Conservation (phyloP, 192 early-diverging fungal species). For the Coemansia sp. region DNA sequence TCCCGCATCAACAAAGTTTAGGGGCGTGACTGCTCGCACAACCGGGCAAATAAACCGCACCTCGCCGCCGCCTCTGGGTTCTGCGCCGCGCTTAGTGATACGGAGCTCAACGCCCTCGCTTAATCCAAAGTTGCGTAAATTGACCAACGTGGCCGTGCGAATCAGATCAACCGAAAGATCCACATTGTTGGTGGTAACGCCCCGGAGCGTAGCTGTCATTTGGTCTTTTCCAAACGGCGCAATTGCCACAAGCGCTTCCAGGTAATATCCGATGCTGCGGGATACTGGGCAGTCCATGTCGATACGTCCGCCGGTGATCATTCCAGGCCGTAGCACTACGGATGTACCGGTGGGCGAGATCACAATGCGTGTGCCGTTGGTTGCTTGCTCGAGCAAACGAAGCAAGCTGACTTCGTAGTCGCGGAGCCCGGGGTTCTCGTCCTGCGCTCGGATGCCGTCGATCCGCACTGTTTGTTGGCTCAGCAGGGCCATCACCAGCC, state of each 20-base stretch:
- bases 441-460: conserved; percentile 84
- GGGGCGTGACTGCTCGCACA: conserved; percentile 72
- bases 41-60: conserved; percentile 84
- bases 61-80: conserved; percentile 91
- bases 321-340: conserved; percentile 82
- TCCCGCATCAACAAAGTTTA: conserved; percentile 82
- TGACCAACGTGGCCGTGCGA: conserved; percentile 84
- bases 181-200: conserved; percentile 91
- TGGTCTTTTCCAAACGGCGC: conserved; percentile 92
- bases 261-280: conserved; percentile 89
- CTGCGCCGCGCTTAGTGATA: conserved; percentile 86
- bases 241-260: conserved; percentile 88
- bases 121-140: conserved; percentile 83
- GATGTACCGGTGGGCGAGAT: conserved; percentile 91
- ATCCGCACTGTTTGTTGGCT: conserved; percentile 81
- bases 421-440: conserved; percentile 81
- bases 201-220: conserved; percentile 77
- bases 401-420: conserved; percentile 93
- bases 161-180: conserved; percentile 91
- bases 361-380: conserved; percentile 90
- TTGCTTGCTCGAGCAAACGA: conserved; percentile 86
- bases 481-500: conserved; percentile 86
- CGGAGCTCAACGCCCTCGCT: conserved; percentile 83
- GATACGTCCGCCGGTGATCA: conserved; percentile 84
- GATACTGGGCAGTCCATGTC: conserved; percentile 83